These are phyloP conservation scores for Lantana camara DNA, from an alignment of 257 asterid genomes.

Conservation along the genomic window DNA sequence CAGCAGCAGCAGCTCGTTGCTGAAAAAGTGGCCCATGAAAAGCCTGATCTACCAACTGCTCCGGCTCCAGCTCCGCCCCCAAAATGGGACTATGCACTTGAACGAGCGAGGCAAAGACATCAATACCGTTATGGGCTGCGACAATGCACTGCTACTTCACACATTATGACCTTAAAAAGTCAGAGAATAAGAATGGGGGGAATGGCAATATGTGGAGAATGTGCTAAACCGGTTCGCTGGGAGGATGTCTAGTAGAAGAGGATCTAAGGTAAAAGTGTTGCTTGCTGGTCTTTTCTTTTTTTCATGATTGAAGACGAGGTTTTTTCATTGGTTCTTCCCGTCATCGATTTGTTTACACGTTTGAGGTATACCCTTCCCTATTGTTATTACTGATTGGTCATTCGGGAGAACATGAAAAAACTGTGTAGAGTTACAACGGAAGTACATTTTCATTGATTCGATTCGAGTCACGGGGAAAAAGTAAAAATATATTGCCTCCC, in stretches of 20 bases:
- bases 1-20: conserved; percentile 28
- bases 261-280: not conserved
- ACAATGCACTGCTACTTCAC: conserved; percentile 75
- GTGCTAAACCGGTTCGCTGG: conserved; percentile 76
- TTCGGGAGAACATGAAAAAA: no score
- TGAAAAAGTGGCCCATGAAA: conserved; percentile 32
- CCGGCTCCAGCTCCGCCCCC: conserved; percentile 29
- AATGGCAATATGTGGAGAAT: conserved; percentile 82
- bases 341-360: no score
- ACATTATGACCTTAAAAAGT: conserved; percentile 66
- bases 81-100: conserved; percentile 36
- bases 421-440: not conserved
- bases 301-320: not conserved
- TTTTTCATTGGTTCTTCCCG: no score
- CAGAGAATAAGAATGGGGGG: conserved; percentile 68
- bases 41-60: conserved; percentile 27
- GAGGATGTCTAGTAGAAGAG: conserved; percentile 42
- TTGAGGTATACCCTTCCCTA: no score
- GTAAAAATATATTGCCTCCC: no score
- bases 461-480: no score
- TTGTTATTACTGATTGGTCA: no score
- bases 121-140: conserved; percentile 47
- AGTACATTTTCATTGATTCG: not conserved
- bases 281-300: not conserved
- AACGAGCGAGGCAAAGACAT: conserved; percentile 45